Evolutionary conservation across 2,329 filamentous ascomycete genomes (phyloP).

Genomic region (Trichoderma atroviride): DNA sequence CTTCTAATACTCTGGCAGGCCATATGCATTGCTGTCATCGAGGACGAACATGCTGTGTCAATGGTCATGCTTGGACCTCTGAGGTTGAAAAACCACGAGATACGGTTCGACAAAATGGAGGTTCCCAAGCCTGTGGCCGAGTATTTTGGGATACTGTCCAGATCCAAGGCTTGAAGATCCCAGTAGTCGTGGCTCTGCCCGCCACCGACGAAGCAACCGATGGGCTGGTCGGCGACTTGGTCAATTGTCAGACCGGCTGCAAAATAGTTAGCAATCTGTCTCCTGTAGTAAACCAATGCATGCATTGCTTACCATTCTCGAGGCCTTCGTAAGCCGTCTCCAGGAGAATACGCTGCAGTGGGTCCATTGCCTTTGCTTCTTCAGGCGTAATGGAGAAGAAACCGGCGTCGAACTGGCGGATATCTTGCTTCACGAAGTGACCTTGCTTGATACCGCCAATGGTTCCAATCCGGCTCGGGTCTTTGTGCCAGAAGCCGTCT

Average conservation of each 20-base stretch:
- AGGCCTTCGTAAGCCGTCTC: constrained; percentile 36
- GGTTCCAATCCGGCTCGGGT: not conserved
- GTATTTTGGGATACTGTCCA: constrained; percentile 37
- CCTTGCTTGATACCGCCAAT: constrained; percentile 30
- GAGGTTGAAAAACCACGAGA: constrained; percentile 44
- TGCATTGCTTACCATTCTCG: constrained; percentile 28
- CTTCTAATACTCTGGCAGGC: constrained; percentile 28
- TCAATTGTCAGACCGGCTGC: not conserved
- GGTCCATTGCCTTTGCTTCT: constrained; percentile 36
- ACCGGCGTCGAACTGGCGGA: constrained; percentile 31
- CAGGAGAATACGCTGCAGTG: constrained; percentile 35
- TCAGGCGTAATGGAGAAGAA: constrained; percentile 32
- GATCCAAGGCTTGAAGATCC: constrained; percentile 34
- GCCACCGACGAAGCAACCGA: constrained; percentile 42
- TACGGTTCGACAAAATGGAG: constrained; percentile 40
- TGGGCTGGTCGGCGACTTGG: constrained; percentile 25
- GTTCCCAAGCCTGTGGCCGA: constrained; percentile 36
- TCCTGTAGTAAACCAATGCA: not conserved
- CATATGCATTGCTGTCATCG: constrained; percentile 36
- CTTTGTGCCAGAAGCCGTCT: not conserved
- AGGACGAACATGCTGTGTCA: constrained; percentile 42
- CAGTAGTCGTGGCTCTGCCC: constrained; percentile 39
- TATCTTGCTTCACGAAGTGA: constrained; percentile 35
- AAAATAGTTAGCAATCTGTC: not conserved
- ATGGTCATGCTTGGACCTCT: constrained; percentile 38